Percentiles rank a stretch among this genome's conserved stretches.
Evolutionary conservation across 352 stramenopile species (phyloP).

Genomic region (Phytophthora pluvialis): DNA sequence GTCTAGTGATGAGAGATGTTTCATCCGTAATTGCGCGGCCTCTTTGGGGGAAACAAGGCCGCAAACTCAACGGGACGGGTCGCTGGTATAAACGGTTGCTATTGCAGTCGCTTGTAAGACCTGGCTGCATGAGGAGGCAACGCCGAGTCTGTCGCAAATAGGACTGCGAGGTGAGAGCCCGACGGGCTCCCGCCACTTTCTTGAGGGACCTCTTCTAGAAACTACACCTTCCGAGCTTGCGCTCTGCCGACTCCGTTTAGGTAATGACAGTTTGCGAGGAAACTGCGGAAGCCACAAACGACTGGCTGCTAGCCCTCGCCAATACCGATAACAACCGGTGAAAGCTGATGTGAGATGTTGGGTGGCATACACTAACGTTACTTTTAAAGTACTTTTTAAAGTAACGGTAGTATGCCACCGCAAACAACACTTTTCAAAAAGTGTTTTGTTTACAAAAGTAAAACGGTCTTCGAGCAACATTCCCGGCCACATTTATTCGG

Average conservation of each 20-base stretch:
- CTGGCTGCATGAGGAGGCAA: slow-evolving; percentile 61
- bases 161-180: slow-evolving; percentile 54
- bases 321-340: too few species aligned
- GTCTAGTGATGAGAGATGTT: slow-evolving; percentile 42
- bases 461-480: too few species aligned
- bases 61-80: slow-evolving; percentile 86
- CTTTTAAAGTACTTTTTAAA: too few species aligned
- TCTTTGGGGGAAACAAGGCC: slow-evolving; percentile 67
- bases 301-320: slow-evolving; percentile 27
- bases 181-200: background rate
- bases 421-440: too few species aligned
- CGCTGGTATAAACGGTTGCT: slow-evolving; percentile 87
- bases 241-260: slow-evolving; percentile 8
- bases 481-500: too few species aligned
- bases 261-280: slow-evolving; percentile 9
- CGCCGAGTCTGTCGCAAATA: slow-evolving; percentile 87
- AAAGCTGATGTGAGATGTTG: too few species aligned
- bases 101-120: slow-evolving; percentile 89
- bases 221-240: slow-evolving; percentile 13
- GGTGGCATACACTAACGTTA: too few species aligned
- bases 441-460: too few species aligned
- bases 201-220: slow-evolving; percentile 2
- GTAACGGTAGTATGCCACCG: background rate
- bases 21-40: slow-evolving; percentile 85
- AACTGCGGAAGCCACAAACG: slow-evolving; percentile 6